Percentiles rank a stretch among this genome's conserved stretches.
Evolutionary conservation across 345 rosid species (phyloP).

Genomic region (Eucalyptus fibrosa): DNA sequence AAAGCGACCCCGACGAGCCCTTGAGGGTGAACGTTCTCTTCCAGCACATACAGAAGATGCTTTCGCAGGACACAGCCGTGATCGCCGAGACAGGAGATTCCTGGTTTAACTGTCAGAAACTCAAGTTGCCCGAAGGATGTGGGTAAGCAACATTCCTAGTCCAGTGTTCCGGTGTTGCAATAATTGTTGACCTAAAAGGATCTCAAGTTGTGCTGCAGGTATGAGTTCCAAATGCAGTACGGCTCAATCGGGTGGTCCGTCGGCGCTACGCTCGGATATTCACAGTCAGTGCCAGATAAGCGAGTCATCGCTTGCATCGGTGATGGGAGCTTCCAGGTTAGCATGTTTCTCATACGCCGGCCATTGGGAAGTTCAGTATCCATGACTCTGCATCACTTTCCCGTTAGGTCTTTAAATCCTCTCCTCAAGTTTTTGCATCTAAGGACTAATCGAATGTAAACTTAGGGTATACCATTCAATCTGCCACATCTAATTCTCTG

Average conservation of each 20-base stretch:
- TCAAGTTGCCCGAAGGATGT: slow-evolving; percentile 17
- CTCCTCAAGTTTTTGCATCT: neutral
- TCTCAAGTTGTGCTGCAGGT: slow-evolving; percentile 6
- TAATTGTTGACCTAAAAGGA: neutral
- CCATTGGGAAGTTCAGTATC: neutral
- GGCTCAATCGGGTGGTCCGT: slow-evolving; percentile 60
- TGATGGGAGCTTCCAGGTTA: slow-evolving; percentile 51
- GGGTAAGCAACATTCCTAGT: slow-evolving; percentile 3
- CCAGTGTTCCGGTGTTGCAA: neutral
- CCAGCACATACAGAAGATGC: slow-evolving; percentile 13
- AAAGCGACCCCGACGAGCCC: slow-evolving; percentile 7
- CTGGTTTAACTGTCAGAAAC: slow-evolving; percentile 22
- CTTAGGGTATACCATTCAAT: neutral
- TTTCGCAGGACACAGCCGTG: slow-evolving; percentile 6
- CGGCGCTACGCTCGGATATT: slow-evolving; percentile 50
- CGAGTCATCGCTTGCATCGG: slow-evolving; percentile 48
- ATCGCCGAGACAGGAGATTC: slow-evolving; percentile 31
- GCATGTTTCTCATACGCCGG: neutral
- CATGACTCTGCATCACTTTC: neutral
- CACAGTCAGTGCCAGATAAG: slow-evolving; percentile 40
- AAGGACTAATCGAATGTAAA: neutral
- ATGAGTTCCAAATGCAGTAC: slow-evolving; percentile 48
- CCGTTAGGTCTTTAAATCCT: neutral
- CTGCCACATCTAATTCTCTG: neutral
- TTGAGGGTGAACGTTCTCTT: slow-evolving; percentile 9